Percentiles rank a stretch among this genome's conserved stretches.
Evolutionary conservation across 768 basidiomycete species (phyloP).

Genomic region (Mycena polygramma): DNA sequence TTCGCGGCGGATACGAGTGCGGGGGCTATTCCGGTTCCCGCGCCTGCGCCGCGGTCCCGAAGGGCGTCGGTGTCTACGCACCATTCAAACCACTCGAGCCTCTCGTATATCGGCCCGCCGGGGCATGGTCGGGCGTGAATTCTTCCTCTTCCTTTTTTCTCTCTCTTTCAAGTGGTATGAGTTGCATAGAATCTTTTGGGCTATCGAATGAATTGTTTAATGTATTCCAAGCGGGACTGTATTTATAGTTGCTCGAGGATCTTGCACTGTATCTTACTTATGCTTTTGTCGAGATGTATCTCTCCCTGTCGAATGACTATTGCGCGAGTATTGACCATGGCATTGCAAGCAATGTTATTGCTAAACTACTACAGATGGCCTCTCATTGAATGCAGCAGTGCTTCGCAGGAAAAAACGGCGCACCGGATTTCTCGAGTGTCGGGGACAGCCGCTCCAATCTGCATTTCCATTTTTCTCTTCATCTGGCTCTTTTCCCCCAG

Average conservation of each 20-base stretch:
- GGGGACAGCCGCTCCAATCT: too few relatives aligned
- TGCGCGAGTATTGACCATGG: too few relatives aligned
- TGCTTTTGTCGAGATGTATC: too few relatives aligned
- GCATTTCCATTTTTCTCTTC: too few relatives aligned
- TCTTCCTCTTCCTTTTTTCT: background rate
- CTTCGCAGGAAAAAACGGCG: too few relatives aligned
- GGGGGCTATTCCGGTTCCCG: slow-evolving; percentile 7
- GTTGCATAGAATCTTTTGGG: background rate
- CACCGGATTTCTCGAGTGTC: too few relatives aligned
- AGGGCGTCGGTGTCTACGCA: slow-evolving; percentile 14
- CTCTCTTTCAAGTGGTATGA: background rate
- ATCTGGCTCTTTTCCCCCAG: too few relatives aligned
- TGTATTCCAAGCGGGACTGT: slow-evolving; percentile 15
- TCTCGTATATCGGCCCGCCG: slow-evolving; percentile 24
- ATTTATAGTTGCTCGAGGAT: slow-evolving; percentile 8
- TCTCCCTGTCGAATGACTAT: too few relatives aligned
- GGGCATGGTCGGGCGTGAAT: background rate
- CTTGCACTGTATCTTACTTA: too few relatives aligned
- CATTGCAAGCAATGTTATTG: too few relatives aligned
- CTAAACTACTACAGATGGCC: too few relatives aligned
- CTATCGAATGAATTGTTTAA: background rate
- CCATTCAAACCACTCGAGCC: slow-evolving; percentile 12
- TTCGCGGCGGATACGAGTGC: slow-evolving; percentile 25
- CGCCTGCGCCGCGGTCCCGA: slow-evolving; percentile 26
- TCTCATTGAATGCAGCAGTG: too few relatives aligned